A percentile compares a stretch with the other conserved stretches of the same genome.
Evolutionary conservation across 2,329 filamentous ascomycete genomes (phyloP).

Genomic region (Clarireedia homoeocarpa): DNA sequence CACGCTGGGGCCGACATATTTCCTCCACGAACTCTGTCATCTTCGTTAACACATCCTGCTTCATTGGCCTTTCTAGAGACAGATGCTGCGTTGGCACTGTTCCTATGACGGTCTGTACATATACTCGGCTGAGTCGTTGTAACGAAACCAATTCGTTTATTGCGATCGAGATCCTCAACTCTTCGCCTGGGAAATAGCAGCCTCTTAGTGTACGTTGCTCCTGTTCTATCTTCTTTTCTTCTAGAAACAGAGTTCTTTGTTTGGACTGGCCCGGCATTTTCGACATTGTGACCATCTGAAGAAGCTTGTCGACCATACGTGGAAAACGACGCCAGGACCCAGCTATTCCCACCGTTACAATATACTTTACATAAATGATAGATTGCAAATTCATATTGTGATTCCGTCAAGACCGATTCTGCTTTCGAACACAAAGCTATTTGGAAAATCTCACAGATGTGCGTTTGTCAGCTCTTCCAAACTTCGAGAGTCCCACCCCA

Average conservation of each 20-base stretch:
- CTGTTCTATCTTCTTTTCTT: not conserved
- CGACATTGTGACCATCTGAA: not conserved
- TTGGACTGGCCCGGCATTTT: not conserved
- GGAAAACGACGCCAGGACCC: conserved; percentile 8
- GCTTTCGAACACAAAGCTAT: conserved; percentile 12
- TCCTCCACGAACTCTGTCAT: not conserved
- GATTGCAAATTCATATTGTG: conserved; percentile 11
- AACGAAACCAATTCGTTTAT: no score
- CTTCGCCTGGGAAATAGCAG: not conserved
- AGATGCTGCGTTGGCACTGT: no score
- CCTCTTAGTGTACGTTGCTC: not conserved
- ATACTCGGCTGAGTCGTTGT: not conserved
- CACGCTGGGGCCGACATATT: not conserved
- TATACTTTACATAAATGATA: conserved; percentile 3
- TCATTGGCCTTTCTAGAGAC: not conserved
- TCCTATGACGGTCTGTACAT: not conserved
- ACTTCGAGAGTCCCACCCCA: conserved; percentile 4
- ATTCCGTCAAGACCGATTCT: conserved; percentile 7
- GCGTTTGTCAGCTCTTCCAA: conserved; percentile 9
- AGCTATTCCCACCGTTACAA: not conserved
- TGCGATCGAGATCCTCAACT: not conserved
- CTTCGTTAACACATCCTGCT: not conserved
- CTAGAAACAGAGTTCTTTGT: not conserved
- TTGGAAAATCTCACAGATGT: conserved; percentile 13
- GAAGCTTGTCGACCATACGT: not conserved